Conservation (phyloP, 2,329 filamentous ascomycete species). For the Ophiostoma quercus region DNA sequence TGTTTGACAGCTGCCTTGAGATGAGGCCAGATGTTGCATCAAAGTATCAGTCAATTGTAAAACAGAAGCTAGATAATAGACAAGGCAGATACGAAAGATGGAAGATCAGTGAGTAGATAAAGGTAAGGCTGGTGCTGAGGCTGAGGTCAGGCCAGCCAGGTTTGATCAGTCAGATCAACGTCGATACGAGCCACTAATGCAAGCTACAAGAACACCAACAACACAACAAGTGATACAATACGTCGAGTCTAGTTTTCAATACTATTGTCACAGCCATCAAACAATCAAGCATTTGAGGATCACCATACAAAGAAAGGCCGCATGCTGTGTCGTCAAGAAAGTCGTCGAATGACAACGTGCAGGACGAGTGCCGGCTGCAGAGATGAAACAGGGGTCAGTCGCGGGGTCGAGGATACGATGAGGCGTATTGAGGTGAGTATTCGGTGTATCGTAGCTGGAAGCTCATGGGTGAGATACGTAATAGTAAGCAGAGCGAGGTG, state of each 20-base stretch:
- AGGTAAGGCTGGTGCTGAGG: neutral
- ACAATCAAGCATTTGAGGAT: no score
- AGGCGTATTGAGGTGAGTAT: no score
- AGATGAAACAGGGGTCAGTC: slow-evolving; percentile 21
- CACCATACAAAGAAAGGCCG: neutral
- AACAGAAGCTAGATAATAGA: neutral
- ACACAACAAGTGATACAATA: neutral
- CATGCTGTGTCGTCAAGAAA: no score
- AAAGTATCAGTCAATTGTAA: no score
- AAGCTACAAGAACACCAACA: neutral
- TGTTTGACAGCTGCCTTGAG: neutral
- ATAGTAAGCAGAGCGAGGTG: no score
- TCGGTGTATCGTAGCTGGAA: no score
- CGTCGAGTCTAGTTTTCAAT: neutral
- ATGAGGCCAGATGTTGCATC: neutral
- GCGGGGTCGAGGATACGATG: no score
- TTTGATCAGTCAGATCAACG: neutral
- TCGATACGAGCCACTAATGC: slow-evolving; percentile 2
- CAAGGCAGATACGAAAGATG: neutral
- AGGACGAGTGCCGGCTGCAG: slow-evolving; percentile 20
- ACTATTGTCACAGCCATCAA: neutral
- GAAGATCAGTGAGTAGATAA: neutral
- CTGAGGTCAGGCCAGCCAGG: neutral
- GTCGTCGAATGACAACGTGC: slow-evolving; percentile 19
- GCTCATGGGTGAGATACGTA: no score